A percentile compares a stretch with the other conserved stretches of the same genome.
These are phyloP conservation scores for Panicum hallii DNA, from an alignment of 202 grass and related monocot species.

Conservation along the genomic window DNA sequence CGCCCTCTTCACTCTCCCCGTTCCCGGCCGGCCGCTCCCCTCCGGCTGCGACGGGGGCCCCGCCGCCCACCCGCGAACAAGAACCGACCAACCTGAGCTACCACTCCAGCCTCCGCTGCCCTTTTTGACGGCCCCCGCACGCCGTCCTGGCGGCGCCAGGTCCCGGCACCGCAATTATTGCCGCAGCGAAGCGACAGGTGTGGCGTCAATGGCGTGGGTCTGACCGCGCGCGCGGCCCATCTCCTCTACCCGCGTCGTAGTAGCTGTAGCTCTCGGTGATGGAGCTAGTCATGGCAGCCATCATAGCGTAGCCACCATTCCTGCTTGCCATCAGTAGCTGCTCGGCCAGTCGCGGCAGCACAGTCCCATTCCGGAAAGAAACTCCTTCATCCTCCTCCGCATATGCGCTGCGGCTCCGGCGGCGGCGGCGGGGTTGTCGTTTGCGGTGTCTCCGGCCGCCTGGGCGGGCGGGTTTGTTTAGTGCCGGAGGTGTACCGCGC, in stretches of 20 bases:
- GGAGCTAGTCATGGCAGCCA: slow-evolving; percentile 36
- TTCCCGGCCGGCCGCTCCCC: no score
- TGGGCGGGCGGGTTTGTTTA: slow-evolving; percentile 13
- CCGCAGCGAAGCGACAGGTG: slow-evolving; percentile 26
- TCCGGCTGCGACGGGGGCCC: neutral
- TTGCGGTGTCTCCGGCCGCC: slow-evolving; percentile 39
- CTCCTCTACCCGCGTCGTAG: neutral
- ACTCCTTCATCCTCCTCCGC: neutral
- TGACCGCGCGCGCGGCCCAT: neutral
- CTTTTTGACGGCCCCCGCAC: slow-evolving; percentile 23
- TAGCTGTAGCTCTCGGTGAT: neutral
- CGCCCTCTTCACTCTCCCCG: neutral
- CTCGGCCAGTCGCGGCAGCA: neutral
- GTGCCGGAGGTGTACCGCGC: neutral
- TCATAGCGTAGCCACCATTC: slow-evolving; percentile 11
- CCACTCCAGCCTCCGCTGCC: neutral
- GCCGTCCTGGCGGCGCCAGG: slow-evolving; percentile 13
- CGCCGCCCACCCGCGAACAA: neutral
- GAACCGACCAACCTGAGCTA: slow-evolving; percentile 14
- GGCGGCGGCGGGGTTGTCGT: slow-evolving; percentile 39
- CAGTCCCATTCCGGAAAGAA: neutral
- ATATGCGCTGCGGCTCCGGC: neutral
- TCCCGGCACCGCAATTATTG: slow-evolving; percentile 37
- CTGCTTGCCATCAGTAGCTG: neutral
- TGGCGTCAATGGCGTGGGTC: slow-evolving; percentile 42